These are phyloP conservation scores for Fermentozyma sake DNA, from an alignment of 1,139 yeast species.

Conservation along the genomic window DNA sequence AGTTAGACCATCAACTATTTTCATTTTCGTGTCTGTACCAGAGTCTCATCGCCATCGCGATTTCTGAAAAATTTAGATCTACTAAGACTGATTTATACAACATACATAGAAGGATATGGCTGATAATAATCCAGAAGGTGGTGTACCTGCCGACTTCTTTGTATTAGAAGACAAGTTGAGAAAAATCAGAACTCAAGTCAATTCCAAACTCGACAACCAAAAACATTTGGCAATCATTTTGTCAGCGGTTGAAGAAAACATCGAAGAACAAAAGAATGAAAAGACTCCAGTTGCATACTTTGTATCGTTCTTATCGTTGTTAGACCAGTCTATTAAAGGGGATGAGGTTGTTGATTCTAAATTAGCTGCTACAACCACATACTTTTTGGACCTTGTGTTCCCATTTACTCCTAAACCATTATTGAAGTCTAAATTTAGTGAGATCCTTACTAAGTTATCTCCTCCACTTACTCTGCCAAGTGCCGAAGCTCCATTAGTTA, in stretches of 20 bases:
- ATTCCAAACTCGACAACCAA: constrained; percentile 79
- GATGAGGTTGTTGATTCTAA: constrained; percentile 53
- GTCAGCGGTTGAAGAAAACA: constrained; percentile 85
- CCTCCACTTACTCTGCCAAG: constrained; percentile 68
- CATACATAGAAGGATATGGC: too few species aligned
- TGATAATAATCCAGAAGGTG: constrained; percentile 11
- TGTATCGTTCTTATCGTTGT: constrained; percentile 73
- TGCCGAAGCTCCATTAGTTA: constrained; percentile 80
- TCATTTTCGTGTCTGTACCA: too few species aligned
- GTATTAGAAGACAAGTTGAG: constrained; percentile 65
- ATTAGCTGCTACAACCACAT: constrained; percentile 73
- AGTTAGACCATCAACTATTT: too few species aligned
- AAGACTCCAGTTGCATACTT: constrained; percentile 70
- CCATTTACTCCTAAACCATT: constrained; percentile 71
- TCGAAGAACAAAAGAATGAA: constrained; percentile 64
- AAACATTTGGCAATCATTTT: constrained; percentile 69
- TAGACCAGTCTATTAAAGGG: constrained; percentile 66
- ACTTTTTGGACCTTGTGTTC: constrained; percentile 74
- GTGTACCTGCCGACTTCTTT: constrained; percentile 26
- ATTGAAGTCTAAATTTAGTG: constrained; percentile 67
- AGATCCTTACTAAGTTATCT: constrained; percentile 74
- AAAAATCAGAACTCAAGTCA: constrained; percentile 65
- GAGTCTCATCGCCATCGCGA: too few species aligned
- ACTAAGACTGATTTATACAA: too few species aligned
- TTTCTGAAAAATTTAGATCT: too few species aligned